These are phyloP conservation scores for Capronia americana DNA, from an alignment of 2,329 filamentous ascomycete genomes.

Conservation along the genomic window DNA sequence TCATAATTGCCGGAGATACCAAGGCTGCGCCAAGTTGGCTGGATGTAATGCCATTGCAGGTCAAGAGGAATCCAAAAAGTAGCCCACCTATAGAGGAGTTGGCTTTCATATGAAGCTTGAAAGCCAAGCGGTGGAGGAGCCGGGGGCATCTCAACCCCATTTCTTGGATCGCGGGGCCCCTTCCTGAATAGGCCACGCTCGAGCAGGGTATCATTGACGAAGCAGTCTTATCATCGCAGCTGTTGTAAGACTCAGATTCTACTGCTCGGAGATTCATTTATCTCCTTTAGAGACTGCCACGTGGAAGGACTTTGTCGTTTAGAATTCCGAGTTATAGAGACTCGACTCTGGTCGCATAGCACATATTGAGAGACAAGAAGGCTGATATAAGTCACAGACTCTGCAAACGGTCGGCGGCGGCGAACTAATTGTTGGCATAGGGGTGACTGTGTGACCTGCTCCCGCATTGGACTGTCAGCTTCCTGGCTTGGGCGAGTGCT, in stretches of 20 bases:
- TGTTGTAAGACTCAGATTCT: background rate
- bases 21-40: conserved; percentile 1
- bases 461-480: background rate
- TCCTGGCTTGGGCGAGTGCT: background rate
- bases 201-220: background rate
- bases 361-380: background rate
- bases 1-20: conserved; percentile 1
- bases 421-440: background rate
- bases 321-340: background rate
- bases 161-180: background rate
- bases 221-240: background rate
- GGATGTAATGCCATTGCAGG: background rate
- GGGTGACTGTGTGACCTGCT: background rate
- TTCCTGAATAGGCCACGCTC: background rate
- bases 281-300: background rate
- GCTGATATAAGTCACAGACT: background rate
- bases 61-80: background rate
- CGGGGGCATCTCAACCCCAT: background rate
- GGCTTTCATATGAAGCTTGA: background rate
- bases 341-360: background rate
- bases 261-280: background rate
- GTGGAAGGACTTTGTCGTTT: background rate
- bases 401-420: background rate
- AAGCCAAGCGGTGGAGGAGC: background rate
- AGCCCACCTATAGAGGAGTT: background rate